These are phyloP conservation scores for Scenedesmus sp. DNA, from an alignment of 163 green algal species.

Conservation along the genomic window DNA sequence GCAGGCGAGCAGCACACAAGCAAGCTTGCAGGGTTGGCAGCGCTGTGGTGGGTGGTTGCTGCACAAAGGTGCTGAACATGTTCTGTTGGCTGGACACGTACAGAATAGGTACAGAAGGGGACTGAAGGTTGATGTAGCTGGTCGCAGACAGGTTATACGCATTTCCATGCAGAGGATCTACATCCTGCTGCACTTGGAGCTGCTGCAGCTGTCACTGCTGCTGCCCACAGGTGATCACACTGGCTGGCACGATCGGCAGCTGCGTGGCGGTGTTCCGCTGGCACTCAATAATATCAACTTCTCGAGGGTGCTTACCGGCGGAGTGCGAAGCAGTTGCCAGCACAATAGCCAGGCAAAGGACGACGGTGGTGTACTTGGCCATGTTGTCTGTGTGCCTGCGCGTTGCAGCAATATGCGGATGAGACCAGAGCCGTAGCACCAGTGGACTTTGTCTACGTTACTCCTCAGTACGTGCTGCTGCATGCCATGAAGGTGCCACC, in stretches of 20 bases:
- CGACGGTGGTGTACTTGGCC: conserved; percentile 13
- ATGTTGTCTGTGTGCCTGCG: not conserved
- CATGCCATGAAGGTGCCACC: not conserved
- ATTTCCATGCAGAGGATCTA: not conserved
- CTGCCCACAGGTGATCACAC: not conserved
- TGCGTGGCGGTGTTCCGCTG: not conserved
- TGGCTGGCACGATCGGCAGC: not conserved
- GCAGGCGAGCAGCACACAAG: not conserved
- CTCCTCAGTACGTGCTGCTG: not conserved
- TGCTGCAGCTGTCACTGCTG: not conserved
- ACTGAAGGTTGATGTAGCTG: no score
- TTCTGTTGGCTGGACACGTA: no score
- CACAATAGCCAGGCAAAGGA: not conserved
- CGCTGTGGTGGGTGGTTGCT: not conserved
- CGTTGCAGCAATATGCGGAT: not conserved
- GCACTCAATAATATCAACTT: not conserved
- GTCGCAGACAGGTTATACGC: no score
- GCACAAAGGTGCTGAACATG: no score
- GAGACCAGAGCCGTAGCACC: not conserved
- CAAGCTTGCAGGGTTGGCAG: not conserved
- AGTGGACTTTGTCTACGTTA: not conserved
- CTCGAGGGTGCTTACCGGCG: not conserved
- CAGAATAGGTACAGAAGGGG: no score
- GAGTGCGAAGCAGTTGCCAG: not conserved
- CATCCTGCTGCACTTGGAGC: not conserved